These are phyloP conservation scores for Ophiostoma sp. DNA, from an alignment of 2,329 filamentous ascomycete species.

Conservation along the genomic window DNA sequence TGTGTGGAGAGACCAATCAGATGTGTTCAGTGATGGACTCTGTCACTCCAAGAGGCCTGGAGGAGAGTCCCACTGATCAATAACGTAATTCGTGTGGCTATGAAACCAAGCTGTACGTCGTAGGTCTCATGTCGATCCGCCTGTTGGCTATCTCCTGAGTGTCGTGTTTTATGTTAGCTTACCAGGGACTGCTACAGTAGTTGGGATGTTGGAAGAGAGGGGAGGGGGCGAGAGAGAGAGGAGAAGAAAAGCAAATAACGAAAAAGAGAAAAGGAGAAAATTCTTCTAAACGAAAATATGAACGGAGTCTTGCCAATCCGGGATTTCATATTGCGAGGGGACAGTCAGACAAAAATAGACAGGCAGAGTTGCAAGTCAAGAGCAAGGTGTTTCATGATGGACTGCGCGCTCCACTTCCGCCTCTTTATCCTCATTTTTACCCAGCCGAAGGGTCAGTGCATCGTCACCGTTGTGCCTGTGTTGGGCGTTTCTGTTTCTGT, in stretches of 20 bases:
- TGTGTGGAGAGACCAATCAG: constrained; percentile 1
- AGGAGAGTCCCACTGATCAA: background rate
- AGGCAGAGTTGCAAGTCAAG: too few relatives aligned
- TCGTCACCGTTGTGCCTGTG: background rate
- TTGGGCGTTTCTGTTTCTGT: background rate
- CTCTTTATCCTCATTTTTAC: background rate
- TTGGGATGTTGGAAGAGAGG: too few relatives aligned
- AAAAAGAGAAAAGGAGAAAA: too few relatives aligned
- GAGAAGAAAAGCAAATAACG: too few relatives aligned
- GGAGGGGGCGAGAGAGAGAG: too few relatives aligned
- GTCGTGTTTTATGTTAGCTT: too few relatives aligned
- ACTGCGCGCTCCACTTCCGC: background rate
- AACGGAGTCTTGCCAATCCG: too few relatives aligned
- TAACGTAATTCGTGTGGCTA: background rate
- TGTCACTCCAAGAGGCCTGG: too few relatives aligned
- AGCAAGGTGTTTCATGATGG: background rate
- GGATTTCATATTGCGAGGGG: too few relatives aligned
- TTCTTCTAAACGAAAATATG: too few relatives aligned
- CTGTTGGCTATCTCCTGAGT: background rate
- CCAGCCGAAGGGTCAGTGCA: constrained; percentile 3
- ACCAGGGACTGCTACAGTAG: too few relatives aligned
- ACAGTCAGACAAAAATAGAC: too few relatives aligned
- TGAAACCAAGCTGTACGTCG: background rate
- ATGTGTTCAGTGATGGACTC: background rate
- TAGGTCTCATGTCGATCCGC: background rate